Evolutionary conservation across 2,329 filamentous ascomycete genomes (phyloP).

Genomic region (Monascus ruber): DNA sequence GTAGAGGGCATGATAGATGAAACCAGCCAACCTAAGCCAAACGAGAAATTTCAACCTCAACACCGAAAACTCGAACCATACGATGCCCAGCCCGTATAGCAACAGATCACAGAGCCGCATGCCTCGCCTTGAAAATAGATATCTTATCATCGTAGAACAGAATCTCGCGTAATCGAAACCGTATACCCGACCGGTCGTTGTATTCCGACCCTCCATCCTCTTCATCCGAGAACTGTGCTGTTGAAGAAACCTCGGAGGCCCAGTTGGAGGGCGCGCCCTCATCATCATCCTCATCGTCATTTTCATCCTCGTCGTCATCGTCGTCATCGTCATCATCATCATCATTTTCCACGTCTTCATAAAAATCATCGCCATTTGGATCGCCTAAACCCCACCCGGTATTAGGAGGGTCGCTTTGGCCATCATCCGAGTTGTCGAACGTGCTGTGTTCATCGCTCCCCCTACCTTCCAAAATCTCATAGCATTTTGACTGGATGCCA

Average conservation of each 20-base stretch:
- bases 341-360: conserved; percentile 22
- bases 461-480: conserved; percentile 59
- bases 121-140: conserved; percentile 65
- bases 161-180: conserved; percentile 62
- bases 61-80: too few species aligned
- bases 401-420: conserved; percentile 38
- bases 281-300: conserved; percentile 7
- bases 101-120: conserved; percentile 37
- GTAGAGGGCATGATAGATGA: too few species aligned
- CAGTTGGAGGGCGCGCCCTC: conserved; percentile 2
- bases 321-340: conserved; percentile 32
- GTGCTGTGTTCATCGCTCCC: conserved; percentile 26
- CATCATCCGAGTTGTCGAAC: conserved; percentile 29
- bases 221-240: conserved; percentile 20
- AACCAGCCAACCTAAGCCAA: too few species aligned
- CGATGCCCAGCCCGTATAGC: too few species aligned
- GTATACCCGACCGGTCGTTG: conserved; percentile 23
- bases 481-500: conserved; percentile 66
- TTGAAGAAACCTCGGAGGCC: background rate
- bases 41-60: too few species aligned
- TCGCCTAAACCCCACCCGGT: conserved; percentile 11
- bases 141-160: conserved; percentile 77
- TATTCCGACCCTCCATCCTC: conserved; percentile 34
- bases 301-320: conserved; percentile 10
- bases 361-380: conserved; percentile 26